A percentile compares a stretch with the other conserved stretches of the same genome.
phyloP scores from a whole-genome alignment of 2,329 filamentous ascomycete species.

The Colletotrichum tabaci region DNA sequence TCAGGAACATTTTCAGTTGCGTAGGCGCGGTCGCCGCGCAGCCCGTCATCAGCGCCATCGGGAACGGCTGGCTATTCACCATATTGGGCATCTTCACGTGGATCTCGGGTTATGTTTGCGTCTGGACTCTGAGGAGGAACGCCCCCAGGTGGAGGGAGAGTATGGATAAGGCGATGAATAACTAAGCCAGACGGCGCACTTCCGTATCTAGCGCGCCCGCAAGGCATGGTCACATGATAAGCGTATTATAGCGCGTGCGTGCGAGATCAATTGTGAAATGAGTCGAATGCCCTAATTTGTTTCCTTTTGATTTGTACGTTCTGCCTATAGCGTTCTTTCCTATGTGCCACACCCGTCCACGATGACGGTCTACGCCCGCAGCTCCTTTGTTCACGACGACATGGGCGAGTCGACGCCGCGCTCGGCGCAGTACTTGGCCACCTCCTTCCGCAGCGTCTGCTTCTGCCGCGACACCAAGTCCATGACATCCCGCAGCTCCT shows the following conservation, averaged over 20 bases:
- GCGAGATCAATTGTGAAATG: neutral
- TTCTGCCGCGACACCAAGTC: slow-evolving; percentile 75
- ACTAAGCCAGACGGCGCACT: neutral
- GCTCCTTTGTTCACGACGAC: slow-evolving; percentile 10
- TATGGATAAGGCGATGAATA: slow-evolving; percentile 68
- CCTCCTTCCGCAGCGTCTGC: slow-evolving; percentile 79
- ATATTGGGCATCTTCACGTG: slow-evolving; percentile 67
- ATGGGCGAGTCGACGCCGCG: slow-evolving; percentile 57
- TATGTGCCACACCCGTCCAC: slow-evolving; percentile 1
- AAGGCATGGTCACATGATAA: slow-evolving; percentile 3
- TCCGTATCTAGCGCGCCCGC: slow-evolving; percentile 7
- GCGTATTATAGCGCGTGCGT: neutral
- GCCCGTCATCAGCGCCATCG: slow-evolving; percentile 79
- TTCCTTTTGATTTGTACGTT: slow-evolving; percentile 9
- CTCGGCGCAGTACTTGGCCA: slow-evolving; percentile 81
- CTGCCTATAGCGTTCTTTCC: neutral
- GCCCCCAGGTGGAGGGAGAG: slow-evolving; percentile 73
- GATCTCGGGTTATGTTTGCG: slow-evolving; percentile 68
- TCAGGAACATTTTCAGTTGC: slow-evolving; percentile 83
- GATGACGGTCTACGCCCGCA: slow-evolving; percentile 6
- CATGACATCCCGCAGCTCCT: slow-evolving; percentile 73
- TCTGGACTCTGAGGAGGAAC: slow-evolving; percentile 74
- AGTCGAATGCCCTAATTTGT: neutral
- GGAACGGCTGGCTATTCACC: slow-evolving; percentile 84
- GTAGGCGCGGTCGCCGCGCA: slow-evolving; percentile 78